phyloP scores from a whole-genome alignment of 108 stramenopile species.

The Nitzschia putrida region DNA sequence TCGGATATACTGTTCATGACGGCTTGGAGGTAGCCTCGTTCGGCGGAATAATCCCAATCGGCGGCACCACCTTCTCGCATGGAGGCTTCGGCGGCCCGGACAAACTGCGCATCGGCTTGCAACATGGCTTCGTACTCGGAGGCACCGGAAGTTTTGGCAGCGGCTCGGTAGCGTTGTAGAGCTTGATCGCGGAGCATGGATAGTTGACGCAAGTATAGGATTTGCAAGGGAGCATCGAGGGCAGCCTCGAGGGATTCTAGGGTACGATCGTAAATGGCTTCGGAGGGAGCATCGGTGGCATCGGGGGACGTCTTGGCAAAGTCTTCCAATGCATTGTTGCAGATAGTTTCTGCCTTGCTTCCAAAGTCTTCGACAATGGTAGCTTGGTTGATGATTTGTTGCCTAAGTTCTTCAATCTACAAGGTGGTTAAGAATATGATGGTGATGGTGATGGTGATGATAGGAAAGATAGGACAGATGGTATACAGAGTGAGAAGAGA shows the following conservation, averaged over 20 bases:
- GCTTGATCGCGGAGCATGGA: constrained; percentile 84
- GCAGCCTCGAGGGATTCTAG: constrained; percentile 85
- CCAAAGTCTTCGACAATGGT: constrained; percentile 78
- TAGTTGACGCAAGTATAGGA: constrained; percentile 89
- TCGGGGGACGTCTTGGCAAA: constrained; percentile 88
- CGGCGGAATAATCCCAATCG: constrained; percentile 87
- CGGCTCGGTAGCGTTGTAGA: constrained; percentile 78
- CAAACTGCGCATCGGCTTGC: constrained; percentile 87
- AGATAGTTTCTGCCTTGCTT: constrained; percentile 83
- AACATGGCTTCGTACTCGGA: constrained; percentile 96
- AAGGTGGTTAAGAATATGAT: not conserved
- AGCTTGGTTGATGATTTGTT: constrained; percentile 74
- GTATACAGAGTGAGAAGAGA: not conserved
- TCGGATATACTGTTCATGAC: constrained; percentile 87
- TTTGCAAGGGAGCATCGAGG: constrained; percentile 89
- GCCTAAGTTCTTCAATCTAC: constrained; percentile 76
- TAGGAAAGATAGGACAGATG: not conserved
- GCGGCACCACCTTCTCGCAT: constrained; percentile 62
- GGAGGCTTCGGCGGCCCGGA: constrained; percentile 76
- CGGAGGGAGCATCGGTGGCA: constrained; percentile 57
- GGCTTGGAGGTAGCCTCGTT: constrained; percentile 73
- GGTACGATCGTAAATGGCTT: constrained; percentile 84
- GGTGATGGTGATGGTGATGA: not conserved
- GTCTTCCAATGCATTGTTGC: constrained; percentile 85
- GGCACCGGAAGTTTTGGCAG: constrained; percentile 71